Evolutionary conservation across 2,329 filamentous ascomycete species (phyloP), one percentile per base, ranked within the genome.

Genomic region (Calonectria hawksworthii): DNA sequence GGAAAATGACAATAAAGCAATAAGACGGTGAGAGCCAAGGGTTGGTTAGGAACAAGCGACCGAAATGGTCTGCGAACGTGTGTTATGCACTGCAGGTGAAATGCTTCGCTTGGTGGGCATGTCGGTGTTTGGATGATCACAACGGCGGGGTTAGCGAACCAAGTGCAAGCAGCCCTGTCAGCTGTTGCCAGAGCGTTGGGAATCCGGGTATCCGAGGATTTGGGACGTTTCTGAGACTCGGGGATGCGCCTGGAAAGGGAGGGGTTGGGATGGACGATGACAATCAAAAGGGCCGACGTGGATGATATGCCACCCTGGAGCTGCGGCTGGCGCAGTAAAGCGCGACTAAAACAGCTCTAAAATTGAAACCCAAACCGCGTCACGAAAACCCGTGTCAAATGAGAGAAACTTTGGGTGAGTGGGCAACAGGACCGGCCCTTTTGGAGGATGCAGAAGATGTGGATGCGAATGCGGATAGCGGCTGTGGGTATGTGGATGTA

Each of bases 141-240:
- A 10, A 23, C 36, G 23, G 68, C 54, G 56, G 65, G 66, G 65
- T 47, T 50, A 34, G 41, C 44, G 50, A 63, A 41, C 30, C 68
- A 16, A 56, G 36, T 38, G 51, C 34, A 61, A 65, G n/a, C 38
- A 70, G 52, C 66, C 71, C 66, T 69, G 59, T 50, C 26, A 66
- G 18, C 28, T 56, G 66, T 52, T 66, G 59, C 66, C 71, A 64
- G 66, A 70, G 66, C 41, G 51, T 59, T 73, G 64, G 70, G 70
- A 72, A 52, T 63, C 54, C 51, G 66, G 66, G 38, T 54, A 56
- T 70, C 71, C 59, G 59, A 63, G 68, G 61, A 50, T 36, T 52
- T 70, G 54, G 68, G 68, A 52, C 54, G 36, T 36, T 26, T 54
- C 38, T 56, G 47, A 23, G 41, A 51, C 38, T 61, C 38, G 36